These are phyloP conservation scores for Chaetomiaceae sp. DNA, from an alignment of 2,329 filamentous ascomycete genomes.

Conservation along the genomic window DNA sequence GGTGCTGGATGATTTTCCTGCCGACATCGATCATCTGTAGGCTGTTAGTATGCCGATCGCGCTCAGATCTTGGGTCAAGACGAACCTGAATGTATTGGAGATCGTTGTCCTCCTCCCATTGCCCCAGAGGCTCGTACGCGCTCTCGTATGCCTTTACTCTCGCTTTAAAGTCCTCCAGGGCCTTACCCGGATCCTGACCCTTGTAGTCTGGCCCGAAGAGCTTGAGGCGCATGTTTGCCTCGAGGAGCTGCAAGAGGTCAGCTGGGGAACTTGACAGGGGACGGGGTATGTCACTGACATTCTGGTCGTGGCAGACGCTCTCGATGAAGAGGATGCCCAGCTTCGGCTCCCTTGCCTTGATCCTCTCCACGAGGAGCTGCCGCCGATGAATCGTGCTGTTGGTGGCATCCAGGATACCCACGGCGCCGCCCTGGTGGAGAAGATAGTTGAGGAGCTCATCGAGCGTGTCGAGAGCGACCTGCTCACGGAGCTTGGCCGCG, in stretches of 20 bases:
- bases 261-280: not conserved
- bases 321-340: constrained; percentile 93
- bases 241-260: constrained; percentile 56
- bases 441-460: constrained; percentile 92
- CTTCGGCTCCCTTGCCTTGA: constrained; percentile 77
- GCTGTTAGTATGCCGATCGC: not conserved
- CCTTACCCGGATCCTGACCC: constrained; percentile 81
- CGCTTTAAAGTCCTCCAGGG: constrained; percentile 85
- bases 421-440: constrained; percentile 72
- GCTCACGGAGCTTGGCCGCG: constrained; percentile 79
- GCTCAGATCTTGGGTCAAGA: not conserved
- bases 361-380: constrained; percentile 75
- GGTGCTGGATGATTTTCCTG: constrained; percentile 85
- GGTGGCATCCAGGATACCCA: constrained; percentile 94
- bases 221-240: constrained; percentile 96
- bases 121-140: constrained; percentile 84
- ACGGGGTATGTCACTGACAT: constrained; percentile 37
- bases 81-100: constrained; percentile 84
- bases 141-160: constrained; percentile 91
- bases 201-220: constrained; percentile 94
- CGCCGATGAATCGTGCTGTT: constrained; percentile 90
- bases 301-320: constrained; percentile 82
- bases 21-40: constrained; percentile 89
- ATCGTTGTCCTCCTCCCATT: constrained; percentile 84
- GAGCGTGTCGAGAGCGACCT: constrained; percentile 86